Conservation (phyloP, 805 yeast species). For the Candida pseudoglaebosa region DNA sequence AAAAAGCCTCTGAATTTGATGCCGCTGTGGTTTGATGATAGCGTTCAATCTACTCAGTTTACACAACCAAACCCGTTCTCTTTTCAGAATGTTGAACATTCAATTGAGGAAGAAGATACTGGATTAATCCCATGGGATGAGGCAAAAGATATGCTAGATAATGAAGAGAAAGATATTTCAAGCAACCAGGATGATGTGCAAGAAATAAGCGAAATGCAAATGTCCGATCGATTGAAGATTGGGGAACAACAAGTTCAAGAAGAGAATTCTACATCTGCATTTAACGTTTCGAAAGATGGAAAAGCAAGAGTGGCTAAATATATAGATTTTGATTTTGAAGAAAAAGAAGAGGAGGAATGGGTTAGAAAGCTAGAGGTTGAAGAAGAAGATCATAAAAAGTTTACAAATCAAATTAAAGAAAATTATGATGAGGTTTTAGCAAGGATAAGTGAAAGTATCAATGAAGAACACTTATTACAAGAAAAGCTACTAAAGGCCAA, state of each 20-base stretch:
- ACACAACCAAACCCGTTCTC: neutral
- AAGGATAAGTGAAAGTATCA: slow-evolving; percentile 31
- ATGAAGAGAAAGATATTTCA: slow-evolving; percentile 10
- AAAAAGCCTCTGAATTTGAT: slow-evolving; percentile 9
- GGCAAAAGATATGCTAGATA: slow-evolving; percentile 29
- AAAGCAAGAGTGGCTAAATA: slow-evolving; percentile 16
- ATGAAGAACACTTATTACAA: slow-evolving; percentile 48
- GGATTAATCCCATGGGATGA: slow-evolving; percentile 53
- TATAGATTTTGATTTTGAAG: slow-evolving; percentile 65
- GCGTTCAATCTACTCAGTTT: slow-evolving; percentile 7
- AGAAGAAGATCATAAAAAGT: slow-evolving; percentile 65
- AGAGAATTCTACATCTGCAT: neutral
- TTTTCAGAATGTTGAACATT: neutral
- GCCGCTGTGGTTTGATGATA: slow-evolving; percentile 9
- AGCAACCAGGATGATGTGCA: slow-evolving; percentile 11
- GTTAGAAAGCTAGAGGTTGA: slow-evolving; percentile 64
- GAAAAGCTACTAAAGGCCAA: slow-evolving; percentile 62
- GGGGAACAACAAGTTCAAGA: slow-evolving; percentile 1
- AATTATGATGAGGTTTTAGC: slow-evolving; percentile 13
- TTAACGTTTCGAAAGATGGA: neutral
- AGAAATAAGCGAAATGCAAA: slow-evolving; percentile 8
- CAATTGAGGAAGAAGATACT: slow-evolving; percentile 40
- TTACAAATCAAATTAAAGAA: slow-evolving; percentile 36
- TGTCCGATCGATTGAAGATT: neutral
- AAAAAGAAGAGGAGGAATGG: slow-evolving; percentile 71